phyloP scores from a whole-genome alignment of 2,329 filamentous ascomycete species.

The Sporothrix protearum region DNA sequence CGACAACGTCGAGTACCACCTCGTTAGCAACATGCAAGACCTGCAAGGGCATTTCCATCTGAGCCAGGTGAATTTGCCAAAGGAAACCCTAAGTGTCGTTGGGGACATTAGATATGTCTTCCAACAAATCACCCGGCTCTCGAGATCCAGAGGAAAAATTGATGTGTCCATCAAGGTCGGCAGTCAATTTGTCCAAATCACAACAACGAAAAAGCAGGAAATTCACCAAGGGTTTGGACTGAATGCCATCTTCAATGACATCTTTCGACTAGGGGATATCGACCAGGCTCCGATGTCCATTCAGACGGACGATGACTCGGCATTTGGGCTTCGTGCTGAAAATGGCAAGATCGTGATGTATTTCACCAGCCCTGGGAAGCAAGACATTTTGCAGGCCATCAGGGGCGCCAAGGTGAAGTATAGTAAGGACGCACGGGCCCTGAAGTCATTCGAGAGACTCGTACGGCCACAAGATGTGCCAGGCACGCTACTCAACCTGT shows the following conservation, averaged over 20 bases:
- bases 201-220: constrained; percentile 65
- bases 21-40: constrained; percentile 63
- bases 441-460: constrained; percentile 61
- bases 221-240: constrained; percentile 60
- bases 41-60: constrained; percentile 64
- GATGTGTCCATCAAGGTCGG: constrained; percentile 67
- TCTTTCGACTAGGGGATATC: constrained; percentile 64
- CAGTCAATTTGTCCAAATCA: constrained; percentile 66
- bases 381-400: constrained; percentile 61
- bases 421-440: constrained; percentile 58
- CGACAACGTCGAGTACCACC: constrained; percentile 61
- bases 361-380: constrained; percentile 63
- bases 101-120: constrained; percentile 64
- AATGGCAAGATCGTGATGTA: constrained; percentile 70
- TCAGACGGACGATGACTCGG: constrained; percentile 62
- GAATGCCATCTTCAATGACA: constrained; percentile 64
- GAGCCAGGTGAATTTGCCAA: constrained; percentile 62
- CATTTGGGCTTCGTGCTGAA: constrained; percentile 64
- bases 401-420: constrained; percentile 61
- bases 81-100: constrained; percentile 66
- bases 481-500: constrained; percentile 64
- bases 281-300: constrained; percentile 64
- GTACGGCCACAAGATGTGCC: constrained; percentile 68
- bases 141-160: constrained; percentile 67
- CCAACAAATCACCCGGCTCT: constrained; percentile 61